These are phyloP conservation scores for Emergomyces pasteurianus DNA, from an alignment of 2,329 filamentous ascomycete genomes.

Conservation along the genomic window DNA sequence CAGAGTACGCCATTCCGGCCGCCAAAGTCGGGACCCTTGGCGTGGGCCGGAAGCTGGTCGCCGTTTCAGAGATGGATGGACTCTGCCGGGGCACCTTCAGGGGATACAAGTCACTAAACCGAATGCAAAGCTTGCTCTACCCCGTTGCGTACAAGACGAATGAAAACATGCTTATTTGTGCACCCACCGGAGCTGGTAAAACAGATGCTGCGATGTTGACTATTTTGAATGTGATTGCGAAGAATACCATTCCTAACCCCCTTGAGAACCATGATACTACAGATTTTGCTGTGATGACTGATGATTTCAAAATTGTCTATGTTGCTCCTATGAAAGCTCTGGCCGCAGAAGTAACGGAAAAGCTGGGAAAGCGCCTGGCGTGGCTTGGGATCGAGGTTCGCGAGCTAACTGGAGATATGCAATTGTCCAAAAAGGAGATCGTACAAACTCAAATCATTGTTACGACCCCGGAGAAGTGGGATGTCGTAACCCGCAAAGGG, in stretches of 20 bases:
- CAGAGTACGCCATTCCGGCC: conserved; percentile 80
- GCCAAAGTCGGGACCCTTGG: conserved; percentile 63
- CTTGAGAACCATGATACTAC: conserved; percentile 58
- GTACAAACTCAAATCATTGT: conserved; percentile 95
- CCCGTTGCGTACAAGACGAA: conserved; percentile 90
- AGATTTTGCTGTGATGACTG: conserved; percentile 69
- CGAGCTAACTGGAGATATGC: conserved; percentile 97
- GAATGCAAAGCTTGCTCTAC: conserved; percentile 96
- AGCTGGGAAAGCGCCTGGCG: conserved; percentile 77
- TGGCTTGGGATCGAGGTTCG: conserved; percentile 90
- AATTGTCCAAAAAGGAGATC: conserved; percentile 92
- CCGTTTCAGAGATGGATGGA: conserved; percentile 74
- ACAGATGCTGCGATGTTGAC: conserved; percentile 97
- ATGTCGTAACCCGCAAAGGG: conserved; percentile 92
- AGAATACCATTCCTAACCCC: conserved; percentile 72
- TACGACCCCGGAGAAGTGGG: conserved; percentile 98
- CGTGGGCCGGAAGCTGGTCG: conserved; percentile 60
- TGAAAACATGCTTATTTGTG: conserved; percentile 98
- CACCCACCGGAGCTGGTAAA: conserved; percentile 95
- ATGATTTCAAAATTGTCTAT: conserved; percentile 97
- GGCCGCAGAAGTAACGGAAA: conserved; percentile 90
- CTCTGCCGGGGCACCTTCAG: conserved; percentile 86
- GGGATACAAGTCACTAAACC: conserved; percentile 84
- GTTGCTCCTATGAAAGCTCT: conserved; percentile 98
- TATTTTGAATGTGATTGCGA: conserved; percentile 77